Evolutionary conservation across 148 eudicot species (phyloP).

Genomic region (Rhododendron henanense): DNA sequence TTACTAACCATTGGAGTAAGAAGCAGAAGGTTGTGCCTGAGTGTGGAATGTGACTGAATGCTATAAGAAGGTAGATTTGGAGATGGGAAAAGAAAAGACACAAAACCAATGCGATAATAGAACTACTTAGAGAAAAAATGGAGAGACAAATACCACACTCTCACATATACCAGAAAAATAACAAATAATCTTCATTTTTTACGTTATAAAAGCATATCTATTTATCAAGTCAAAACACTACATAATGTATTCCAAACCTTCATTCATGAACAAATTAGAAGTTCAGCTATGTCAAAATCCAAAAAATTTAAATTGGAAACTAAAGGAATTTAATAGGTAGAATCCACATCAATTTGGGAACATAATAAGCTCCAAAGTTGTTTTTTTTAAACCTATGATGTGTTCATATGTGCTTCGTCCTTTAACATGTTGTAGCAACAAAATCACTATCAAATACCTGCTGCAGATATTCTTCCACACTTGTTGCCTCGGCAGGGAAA

Average conservation of each 20-base stretch:
- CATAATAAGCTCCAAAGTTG: not conserved
- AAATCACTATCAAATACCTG: constrained; percentile 47
- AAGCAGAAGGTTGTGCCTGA: not conserved
- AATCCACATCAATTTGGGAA: not conserved
- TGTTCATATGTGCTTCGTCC: not conserved
- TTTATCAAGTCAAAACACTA: not conserved
- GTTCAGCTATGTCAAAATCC: not conserved
- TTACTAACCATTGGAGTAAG: not conserved
- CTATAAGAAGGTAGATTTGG: not conserved
- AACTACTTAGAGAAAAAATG: not conserved
- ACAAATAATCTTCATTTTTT: not conserved
- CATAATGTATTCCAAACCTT: not conserved
- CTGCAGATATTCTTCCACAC: constrained; percentile 84
- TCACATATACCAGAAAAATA: not conserved
- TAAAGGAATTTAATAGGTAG: not conserved
- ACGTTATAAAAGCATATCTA: not conserved
- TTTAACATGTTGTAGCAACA: not conserved
- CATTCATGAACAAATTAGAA: not conserved
- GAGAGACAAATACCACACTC: not conserved
- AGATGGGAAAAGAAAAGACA: not conserved
- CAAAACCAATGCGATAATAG: not conserved
- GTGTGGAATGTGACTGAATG: not conserved
- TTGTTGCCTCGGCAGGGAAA: constrained; percentile 95
- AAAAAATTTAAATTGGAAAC: not conserved
- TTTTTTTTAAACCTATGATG: not conserved